Percentiles rank a stretch among this genome's conserved stretches.
phyloP scores from a whole-genome alignment of 148 eudicot species.

The Heliosperma pusillum region DNA sequence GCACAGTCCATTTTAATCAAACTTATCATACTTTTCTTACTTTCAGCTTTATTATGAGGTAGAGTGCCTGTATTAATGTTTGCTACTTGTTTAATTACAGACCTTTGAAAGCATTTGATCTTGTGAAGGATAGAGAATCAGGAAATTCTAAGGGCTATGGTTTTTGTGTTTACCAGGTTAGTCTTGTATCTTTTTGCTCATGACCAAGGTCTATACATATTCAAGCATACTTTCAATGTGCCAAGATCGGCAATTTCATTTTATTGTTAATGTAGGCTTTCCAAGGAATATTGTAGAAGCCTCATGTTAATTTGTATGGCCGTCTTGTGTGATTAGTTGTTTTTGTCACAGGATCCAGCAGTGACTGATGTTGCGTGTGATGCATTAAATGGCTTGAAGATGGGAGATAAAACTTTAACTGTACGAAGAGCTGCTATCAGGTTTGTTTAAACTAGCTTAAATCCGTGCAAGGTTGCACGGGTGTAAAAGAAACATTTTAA shows the following conservation, averaged over 20 bases:
- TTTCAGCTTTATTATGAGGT: not conserved
- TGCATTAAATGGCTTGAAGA: constrained; percentile 87
- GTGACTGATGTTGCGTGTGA: constrained; percentile 97
- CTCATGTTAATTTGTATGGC: constrained; percentile 1
- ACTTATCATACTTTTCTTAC: not conserved
- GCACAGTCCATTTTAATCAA: not conserved
- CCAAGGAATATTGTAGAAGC: not conserved
- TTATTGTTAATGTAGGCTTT: not conserved
- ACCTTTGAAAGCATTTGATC: constrained; percentile 80
- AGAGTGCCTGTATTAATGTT: not conserved
- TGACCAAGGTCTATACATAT: not conserved
- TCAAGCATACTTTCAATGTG: not conserved
- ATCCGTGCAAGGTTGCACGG: no score
- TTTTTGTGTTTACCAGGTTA: constrained; percentile 79
- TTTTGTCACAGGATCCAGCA: constrained; percentile 52
- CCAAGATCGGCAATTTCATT: not conserved
- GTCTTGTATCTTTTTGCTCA: constrained; percentile 7
- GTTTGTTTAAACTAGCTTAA: no score
- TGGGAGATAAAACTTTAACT: constrained; percentile 96
- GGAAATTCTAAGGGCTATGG: constrained; percentile 96
- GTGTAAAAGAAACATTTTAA: no score
- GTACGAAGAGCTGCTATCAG: constrained; percentile 83
- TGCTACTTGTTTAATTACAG: constrained; percentile 31
- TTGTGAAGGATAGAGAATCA: constrained; percentile 92
- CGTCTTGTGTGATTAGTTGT: constrained; percentile 7